phyloP scores from a whole-genome alignment of 116 monocot genomes.

The Iris pallida region DNA sequence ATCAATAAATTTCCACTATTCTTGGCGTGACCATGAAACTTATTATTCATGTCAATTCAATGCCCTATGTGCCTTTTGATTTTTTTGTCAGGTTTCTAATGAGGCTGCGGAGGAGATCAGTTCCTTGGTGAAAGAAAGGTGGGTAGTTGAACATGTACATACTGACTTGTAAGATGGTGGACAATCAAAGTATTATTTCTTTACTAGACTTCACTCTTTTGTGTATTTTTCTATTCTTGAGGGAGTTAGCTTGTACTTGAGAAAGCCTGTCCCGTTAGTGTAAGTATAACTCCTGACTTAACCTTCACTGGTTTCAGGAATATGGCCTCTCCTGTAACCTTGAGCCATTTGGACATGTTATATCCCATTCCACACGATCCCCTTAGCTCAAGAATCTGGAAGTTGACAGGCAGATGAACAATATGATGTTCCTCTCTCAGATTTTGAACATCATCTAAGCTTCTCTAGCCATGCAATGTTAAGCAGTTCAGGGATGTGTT shows the following conservation, averaged over 20 bases:
- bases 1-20: not conserved
- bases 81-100: constrained; percentile 55
- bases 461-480: no score
- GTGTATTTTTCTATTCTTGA: not conserved
- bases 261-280: not conserved
- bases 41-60: not conserved
- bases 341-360: no score
- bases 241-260: not conserved
- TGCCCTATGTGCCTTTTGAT: constrained; percentile 2
- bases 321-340: no score
- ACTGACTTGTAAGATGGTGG: not conserved
- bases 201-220: not conserved
- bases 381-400: no score
- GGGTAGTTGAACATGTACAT: constrained; percentile 6
- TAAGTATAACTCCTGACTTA: no score
- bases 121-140: constrained; percentile 80
- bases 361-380: no score
- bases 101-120: constrained; percentile 82
- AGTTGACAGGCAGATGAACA: no score
- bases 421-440: no score
- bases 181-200: not conserved
- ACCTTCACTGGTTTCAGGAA: no score
- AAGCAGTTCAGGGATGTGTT: no score
- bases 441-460: no score
- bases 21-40: not conserved